Base-by-base conservation (phyloP, 2,329 filamentous ascomycete genomes). In the Ilyonectria destructans region DNA sequence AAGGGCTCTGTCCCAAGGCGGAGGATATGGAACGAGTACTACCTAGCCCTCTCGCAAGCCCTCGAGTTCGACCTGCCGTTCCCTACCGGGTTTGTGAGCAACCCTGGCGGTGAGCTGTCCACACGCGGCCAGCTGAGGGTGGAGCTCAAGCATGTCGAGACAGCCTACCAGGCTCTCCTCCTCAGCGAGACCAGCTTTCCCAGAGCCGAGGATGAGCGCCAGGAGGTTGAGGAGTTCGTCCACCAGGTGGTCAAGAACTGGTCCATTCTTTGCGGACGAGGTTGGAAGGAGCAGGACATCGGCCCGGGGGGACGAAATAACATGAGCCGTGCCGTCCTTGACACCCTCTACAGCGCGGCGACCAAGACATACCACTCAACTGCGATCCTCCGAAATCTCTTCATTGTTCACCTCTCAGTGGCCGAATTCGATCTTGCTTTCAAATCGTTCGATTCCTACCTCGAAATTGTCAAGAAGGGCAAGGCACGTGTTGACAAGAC, bases 281-380 rank as follows among this genome's bases (percentile, higher is more conserved):
- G 89, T 17, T 98, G 95, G 95, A 88, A 86, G 48, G 92, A 97
- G 70, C 84, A 90, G 61, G 94, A 97, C 72, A 86, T 98, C 31
- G 95, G 94, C 4, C 89, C 92, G 75, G 94, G 93, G 6, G 95
- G 95, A 9, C 93, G 94, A 74, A 90, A 92, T 76, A 89, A 87
- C 23, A 84, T 96, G 19, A 93, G 93, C 70, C 90, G 92, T 61
- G 91, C 91, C 58, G 90, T 97, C 35, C 87, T 99, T 46, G 95
- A 96, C 80, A 93, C 95, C 31, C 86, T 99, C 7, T 99, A 98
- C 80, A 92, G 92, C 45, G 94, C 95, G 23, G 94, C 96, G 8
- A 94, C 93, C 10, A 97, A 96, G 80, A 97, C 95, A 0, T 99
- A 96, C 77, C 96, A 99, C 81, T 99, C 96, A 1, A 97, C 96